phyloP scores from a whole-genome alignment of 2,329 filamentous ascomycete genomes.

The Venturia asperata region DNA sequence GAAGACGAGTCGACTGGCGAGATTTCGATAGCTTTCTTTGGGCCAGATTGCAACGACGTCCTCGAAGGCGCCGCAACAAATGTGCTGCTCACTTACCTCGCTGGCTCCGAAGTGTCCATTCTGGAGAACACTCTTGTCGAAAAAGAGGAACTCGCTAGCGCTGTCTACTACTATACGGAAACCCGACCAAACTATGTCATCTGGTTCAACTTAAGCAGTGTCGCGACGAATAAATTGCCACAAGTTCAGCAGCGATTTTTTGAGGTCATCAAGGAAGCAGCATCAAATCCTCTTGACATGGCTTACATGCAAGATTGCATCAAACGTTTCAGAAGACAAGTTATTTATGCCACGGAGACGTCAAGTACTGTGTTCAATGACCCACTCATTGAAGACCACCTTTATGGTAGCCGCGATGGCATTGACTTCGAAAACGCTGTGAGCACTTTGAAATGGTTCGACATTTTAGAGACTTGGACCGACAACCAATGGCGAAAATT shows the following conservation, averaged over 20 bases:
- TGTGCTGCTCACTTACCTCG: constrained; percentile 76
- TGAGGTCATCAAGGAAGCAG: constrained; percentile 72
- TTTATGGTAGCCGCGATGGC: constrained; percentile 85
- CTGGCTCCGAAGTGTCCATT: constrained; percentile 85
- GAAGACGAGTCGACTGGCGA: constrained; percentile 93
- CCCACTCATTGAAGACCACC: constrained; percentile 83
- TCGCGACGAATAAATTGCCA: constrained; percentile 76
- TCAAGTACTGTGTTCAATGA: constrained; percentile 74
- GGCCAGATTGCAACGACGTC: constrained; percentile 69
- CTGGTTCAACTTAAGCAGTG: constrained; percentile 77
- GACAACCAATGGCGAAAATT: constrained; percentile 80
- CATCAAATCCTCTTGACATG: constrained; percentile 77
- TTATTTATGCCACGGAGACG: constrained; percentile 76
- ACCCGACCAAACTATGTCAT: constrained; percentile 75
- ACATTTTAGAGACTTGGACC: constrained; percentile 68
- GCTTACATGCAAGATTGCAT: constrained; percentile 84
- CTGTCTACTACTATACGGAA: constrained; percentile 72
- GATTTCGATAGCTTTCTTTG: constrained; percentile 77
- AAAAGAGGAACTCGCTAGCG: constrained; percentile 83
- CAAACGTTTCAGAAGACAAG: constrained; percentile 68
- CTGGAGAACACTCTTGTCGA: constrained; percentile 90
- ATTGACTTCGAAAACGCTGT: constrained; percentile 36
- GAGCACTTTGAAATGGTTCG: constrained; percentile 46
- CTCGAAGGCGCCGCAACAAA: constrained; percentile 65
- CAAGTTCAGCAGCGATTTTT: constrained; percentile 82